These are phyloP conservation scores for Rhododendron kiyosumense DNA, from an alignment of 148 eudicot species.

Conservation along the genomic window DNA sequence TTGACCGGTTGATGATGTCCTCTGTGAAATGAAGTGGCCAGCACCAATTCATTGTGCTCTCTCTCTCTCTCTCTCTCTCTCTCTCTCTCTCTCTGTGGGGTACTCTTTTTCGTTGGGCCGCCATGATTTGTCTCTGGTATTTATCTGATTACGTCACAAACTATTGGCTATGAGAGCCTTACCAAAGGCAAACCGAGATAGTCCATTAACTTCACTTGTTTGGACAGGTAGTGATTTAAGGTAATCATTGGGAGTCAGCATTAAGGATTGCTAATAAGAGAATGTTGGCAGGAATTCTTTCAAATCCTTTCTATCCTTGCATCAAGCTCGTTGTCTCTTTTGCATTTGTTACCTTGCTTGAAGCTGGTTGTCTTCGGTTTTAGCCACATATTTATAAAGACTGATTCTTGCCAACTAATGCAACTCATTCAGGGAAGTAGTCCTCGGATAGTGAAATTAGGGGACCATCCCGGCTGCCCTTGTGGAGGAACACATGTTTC, in stretches of 20 bases:
- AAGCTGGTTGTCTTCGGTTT: neutral
- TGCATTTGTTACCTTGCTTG: neutral
- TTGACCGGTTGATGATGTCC: neutral
- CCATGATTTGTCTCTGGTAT: neutral
- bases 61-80: too few species aligned
- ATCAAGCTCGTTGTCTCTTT: neutral
- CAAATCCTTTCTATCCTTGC: neutral
- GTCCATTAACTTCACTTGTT: neutral
- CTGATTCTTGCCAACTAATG: neutral
- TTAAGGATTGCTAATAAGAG: neutral
- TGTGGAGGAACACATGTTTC: conserved; percentile 84
- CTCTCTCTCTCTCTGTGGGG: neutral
- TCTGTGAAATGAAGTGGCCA: neutral
- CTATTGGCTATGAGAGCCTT: neutral
- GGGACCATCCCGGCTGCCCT: conserved; percentile 73
- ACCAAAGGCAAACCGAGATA: neutral
- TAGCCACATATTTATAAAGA: neutral
- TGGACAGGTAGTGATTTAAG: neutral
- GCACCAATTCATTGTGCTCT: neutral
- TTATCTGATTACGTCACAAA: neutral
- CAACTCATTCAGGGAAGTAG: conserved; percentile 50
- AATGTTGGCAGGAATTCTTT: neutral
- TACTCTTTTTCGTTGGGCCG: neutral
- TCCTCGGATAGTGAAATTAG: conserved; percentile 74
- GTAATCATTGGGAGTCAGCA: neutral